Percentiles rank a stretch among this genome's conserved stretches.
Conservation (phyloP, 75 land plant genomes). For the Cupressus sempervirens region DNA sequence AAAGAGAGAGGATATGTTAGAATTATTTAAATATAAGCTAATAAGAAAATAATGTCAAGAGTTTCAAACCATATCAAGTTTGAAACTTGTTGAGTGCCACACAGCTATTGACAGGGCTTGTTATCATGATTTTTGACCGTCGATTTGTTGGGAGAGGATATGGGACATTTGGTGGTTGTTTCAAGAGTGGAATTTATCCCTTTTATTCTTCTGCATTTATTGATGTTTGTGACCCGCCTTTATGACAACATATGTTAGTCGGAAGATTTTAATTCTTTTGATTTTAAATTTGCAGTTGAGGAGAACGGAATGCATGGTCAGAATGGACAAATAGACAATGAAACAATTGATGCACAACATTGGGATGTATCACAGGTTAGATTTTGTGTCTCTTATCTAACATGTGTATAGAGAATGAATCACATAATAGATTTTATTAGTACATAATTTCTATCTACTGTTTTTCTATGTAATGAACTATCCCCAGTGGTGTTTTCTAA, state of each 20-base stretch:
- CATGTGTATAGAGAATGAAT: background rate
- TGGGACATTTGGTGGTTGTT: background rate
- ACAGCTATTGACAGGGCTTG: background rate
- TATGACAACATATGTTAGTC: background rate
- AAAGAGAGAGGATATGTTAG: background rate
- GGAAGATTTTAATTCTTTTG: background rate
- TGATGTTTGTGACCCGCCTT: background rate
- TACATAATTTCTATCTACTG: too few species aligned
- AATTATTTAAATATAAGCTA: background rate
- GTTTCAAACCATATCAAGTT: background rate
- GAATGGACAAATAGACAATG: conserved; percentile 14
- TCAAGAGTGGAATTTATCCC: background rate
- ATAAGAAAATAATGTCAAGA: background rate
- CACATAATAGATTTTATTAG: too few species aligned
- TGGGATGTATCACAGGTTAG: conserved; percentile 32
- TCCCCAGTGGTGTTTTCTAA: too few species aligned
- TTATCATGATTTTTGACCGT: background rate
- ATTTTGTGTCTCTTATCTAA: background rate
- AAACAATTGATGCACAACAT: conserved; percentile 11
- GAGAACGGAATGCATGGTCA: conserved; percentile 10
- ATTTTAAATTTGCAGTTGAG: conserved; percentile 22
- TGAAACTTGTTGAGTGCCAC: background rate
- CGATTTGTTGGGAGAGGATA: background rate
- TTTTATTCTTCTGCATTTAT: background rate
- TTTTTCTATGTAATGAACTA: too few species aligned